Conservation (phyloP, 352 stramenopile species). For the Globisporangium recalcitrans region DNA sequence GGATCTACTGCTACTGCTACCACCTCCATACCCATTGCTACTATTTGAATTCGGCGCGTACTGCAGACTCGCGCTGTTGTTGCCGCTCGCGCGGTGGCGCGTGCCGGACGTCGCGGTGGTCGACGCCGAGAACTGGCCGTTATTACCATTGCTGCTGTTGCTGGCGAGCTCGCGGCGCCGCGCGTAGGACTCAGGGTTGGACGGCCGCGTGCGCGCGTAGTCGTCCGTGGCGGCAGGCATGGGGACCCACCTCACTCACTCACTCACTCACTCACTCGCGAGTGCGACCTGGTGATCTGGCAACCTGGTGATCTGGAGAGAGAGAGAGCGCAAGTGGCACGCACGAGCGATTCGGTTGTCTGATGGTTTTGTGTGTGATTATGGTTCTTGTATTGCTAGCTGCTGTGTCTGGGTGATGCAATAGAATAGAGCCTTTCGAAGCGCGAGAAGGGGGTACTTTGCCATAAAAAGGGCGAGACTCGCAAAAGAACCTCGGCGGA, state of each 20-base stretch:
- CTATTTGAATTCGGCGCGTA: not conserved
- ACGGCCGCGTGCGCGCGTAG: conserved; percentile 33
- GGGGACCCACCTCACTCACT: too few relatives aligned
- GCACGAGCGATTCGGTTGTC: not conserved
- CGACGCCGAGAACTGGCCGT: conserved; percentile 11
- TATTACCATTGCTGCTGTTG: conserved; percentile 8
- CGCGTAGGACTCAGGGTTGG: conserved; percentile 18
- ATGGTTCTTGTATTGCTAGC: too few relatives aligned
- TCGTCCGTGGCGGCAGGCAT: conserved; percentile 28
- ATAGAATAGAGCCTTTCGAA: too few relatives aligned
- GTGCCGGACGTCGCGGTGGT: conserved; percentile 3
- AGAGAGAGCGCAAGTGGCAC: not conserved
- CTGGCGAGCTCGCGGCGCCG: conserved; percentile 12
- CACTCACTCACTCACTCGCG: too few relatives aligned
- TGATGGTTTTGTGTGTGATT: not conserved
- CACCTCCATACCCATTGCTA: not conserved
- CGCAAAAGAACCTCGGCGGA: not conserved
- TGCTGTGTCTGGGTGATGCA: too few relatives aligned
- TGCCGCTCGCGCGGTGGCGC: conserved; percentile 13
- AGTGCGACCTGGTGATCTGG: not conserved
- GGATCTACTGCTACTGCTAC: not conserved
- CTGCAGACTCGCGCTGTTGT: conserved; percentile 11
- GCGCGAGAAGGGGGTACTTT: too few relatives aligned
- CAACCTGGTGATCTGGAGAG: not conserved
- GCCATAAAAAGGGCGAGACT: too few relatives aligned